Evolutionary conservation across 768 basidiomycete genomes (phyloP), one percentile per base, ranked within the genome.

Genomic region (Lentinus brumalis): DNA sequence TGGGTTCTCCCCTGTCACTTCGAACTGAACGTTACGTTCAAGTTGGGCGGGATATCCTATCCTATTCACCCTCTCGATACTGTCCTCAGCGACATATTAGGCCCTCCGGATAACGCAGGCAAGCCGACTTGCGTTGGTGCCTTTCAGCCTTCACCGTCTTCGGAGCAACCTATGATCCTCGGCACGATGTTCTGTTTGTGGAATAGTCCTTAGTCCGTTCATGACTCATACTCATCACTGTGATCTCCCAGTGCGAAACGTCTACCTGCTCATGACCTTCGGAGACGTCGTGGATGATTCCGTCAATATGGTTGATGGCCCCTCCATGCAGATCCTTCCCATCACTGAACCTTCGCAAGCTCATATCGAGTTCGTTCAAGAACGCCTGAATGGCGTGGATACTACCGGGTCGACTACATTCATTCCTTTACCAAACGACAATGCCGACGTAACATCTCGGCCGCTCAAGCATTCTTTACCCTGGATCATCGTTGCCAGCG

Each of bases 11-110:
- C 76, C 4, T 76, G 76, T 62, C 55, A 64, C 18, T 65, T 66
- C 30, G 70, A 75, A 56, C 64, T 76, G n/a, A 75, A 76, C 50
- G 47, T 77, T 15, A 68, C 72, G 4, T 71, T 77, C 68, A 68
- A 68, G 57, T 68, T 76, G 54, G 70, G 64, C 15, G 75, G 74
- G 45, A 61, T 71, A 26, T 67, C 61, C 12, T 73, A 67, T 51
- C 74, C 74, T n/a, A 64, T 76, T 5, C 72, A 76, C 55, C 76
- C 76, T 0, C 66, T 77, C 10, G 76, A 77, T 62, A 71, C 70
- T 21, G 67, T 62, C 41, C 55, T 68, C 54, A 68, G 64, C 29
- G 57, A 60, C n/a, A 39, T 70, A 2, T 40, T 38, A 16, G 60
- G 42, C 10, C 54, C 60, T 31, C 61, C 67, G 11, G 66, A 70